phyloP scores from a whole-genome alignment of 148 eudicot genomes.

The Diospyros lotus region DNA sequence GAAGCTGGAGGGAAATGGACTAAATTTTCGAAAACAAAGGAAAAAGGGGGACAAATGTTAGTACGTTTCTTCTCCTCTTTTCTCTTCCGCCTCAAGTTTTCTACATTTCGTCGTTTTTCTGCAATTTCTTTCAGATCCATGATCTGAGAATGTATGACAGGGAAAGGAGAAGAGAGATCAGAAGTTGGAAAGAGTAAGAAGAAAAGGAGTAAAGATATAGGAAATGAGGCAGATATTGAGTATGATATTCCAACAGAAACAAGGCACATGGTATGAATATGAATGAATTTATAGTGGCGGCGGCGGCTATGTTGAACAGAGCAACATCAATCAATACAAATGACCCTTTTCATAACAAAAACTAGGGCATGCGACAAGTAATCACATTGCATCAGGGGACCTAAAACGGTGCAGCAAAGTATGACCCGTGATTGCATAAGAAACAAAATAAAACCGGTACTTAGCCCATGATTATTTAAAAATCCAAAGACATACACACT shows the following conservation, averaged over 20 bases:
- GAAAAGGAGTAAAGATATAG: not conserved
- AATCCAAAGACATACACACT: not conserved
- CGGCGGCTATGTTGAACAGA: not conserved
- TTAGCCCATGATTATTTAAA: not conserved
- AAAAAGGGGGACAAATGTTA: not conserved
- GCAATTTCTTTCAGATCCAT: conserved; percentile 60
- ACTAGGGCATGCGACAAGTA: not conserved
- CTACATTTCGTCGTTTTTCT: conserved; percentile 54
- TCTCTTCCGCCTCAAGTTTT: conserved; percentile 61
- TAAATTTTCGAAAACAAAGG: not conserved
- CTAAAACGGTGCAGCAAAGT: not conserved
- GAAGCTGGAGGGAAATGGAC: not conserved
- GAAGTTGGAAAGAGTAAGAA: conserved; percentile 1
- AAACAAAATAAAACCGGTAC: not conserved
- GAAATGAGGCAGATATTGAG: not conserved
- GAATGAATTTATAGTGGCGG: not conserved
- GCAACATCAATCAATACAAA: not conserved
- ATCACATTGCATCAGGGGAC: not conserved
- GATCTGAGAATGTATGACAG: conserved; percentile 29
- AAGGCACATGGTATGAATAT: not conserved
- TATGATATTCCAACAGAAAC: not conserved
- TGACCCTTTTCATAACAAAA: not conserved
- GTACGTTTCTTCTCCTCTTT: conserved; percentile 83
- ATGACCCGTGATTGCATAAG: too few relatives aligned
- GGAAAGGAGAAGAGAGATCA: not conserved